Base-by-base conservation (phyloP, 768 basidiomycete species). In the Tulasnella sp. region DNA sequence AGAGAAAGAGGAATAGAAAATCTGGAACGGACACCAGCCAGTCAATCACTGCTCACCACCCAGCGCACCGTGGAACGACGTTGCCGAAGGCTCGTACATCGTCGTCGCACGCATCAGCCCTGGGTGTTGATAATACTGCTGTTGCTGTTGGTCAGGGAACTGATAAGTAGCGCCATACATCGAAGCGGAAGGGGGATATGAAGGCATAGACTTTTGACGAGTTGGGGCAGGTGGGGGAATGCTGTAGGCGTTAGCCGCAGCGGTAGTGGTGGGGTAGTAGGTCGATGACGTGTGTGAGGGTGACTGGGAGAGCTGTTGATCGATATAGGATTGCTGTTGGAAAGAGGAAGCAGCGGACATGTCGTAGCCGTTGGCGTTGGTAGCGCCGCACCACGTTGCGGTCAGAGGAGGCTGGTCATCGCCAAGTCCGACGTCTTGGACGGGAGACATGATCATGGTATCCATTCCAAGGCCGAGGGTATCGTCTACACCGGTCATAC, bases 81-180 rank as follows among this genome's bases (percentile, higher is more conserved):
- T 74, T 44, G 40, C 46, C 23, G 73, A 48, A 11, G 26, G 44
- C 23, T 74, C 73, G 46, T 35, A 44, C 32, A 44, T 55, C 32
- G 44, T 48, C 73, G 51, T 74, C 4, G 51, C 51, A 44, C 73
- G 51, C 73, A 74, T 74, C 32, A 44, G 16, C 18, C 46, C 73
- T 20, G 40, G 77, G 35, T 77, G 77, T 26, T 32, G 37, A 23
- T 40, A 32, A 46, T 39, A 77, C n/a, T 70, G 77, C 46, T 70
- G 77, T 29, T 77, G 77, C 42, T 77, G 76, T 40, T 77, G 77
- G 37, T 77, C 69, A 32, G 29, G 32, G 75, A 18, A 76, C n/a
- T 55, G 55, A 40, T 76, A 57, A n/a, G 48, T n/a, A 11, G 48
- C n/a, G 55, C 23, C 48, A 35, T 76, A 57, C 35, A 55, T n/a